Evolutionary conservation across 2,329 filamentous ascomycete genomes (phyloP).

Genomic region (Ophiocordyceps robertsii): DNA sequence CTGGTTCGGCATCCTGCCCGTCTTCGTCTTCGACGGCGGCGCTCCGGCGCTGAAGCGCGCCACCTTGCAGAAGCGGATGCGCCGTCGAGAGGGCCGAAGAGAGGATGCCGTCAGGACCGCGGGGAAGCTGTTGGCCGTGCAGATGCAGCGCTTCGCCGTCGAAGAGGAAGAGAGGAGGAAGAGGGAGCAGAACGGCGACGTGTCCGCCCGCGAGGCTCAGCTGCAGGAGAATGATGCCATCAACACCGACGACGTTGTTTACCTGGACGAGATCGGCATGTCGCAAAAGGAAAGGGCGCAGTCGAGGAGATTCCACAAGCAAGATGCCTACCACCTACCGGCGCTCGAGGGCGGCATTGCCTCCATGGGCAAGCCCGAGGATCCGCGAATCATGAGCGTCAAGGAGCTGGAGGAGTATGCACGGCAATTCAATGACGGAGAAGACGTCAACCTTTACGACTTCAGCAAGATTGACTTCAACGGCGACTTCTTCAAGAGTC

Average conservation of each 20-base stretch:
- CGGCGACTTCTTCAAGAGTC: constrained; percentile 82
- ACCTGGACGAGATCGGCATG: constrained; percentile 83
- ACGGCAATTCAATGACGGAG: constrained; percentile 77
- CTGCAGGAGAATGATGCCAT: constrained; percentile 48
- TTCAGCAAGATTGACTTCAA: constrained; percentile 99
- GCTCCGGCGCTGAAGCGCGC: constrained; percentile 83
- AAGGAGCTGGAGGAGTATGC: constrained; percentile 93
- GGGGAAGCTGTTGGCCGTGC: constrained; percentile 78
- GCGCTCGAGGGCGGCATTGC: constrained; percentile 69
- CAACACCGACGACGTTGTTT: constrained; percentile 58
- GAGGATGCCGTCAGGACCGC: constrained; percentile 91
- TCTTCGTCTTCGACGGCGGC: constrained; percentile 96
- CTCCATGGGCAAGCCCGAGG: constrained; percentile 78
- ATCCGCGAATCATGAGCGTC: constrained; percentile 91
- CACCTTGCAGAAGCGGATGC: constrained; percentile 70
- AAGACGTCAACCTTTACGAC: constrained; percentile 86
- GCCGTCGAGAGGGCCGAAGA: constrained; percentile 69
- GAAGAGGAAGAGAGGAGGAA: constrained; percentile 63
- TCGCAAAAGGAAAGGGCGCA: constrained; percentile 59
- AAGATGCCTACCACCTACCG: constrained; percentile 90
- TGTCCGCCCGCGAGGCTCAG: constrained; percentile 20
- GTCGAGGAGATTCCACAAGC: constrained; percentile 71
- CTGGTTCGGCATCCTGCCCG: constrained; percentile 89
- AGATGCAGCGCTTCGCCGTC: constrained; percentile 84
- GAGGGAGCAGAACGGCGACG: constrained; percentile 28